phyloP scores from a whole-genome alignment of 169 alveolate species.

The Eimeria acervulina region DNA sequence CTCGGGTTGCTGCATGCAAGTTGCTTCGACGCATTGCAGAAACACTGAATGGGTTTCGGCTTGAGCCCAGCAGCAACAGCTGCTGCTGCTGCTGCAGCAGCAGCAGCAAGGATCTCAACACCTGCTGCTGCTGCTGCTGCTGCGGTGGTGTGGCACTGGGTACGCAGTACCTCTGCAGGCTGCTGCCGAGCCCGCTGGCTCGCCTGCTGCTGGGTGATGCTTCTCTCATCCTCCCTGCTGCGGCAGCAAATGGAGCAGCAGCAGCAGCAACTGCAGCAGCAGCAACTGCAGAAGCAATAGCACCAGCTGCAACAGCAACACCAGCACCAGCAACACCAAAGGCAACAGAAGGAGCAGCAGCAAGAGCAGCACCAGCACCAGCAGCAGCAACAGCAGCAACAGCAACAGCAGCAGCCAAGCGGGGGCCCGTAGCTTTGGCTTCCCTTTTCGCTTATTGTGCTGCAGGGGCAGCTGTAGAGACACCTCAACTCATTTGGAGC shows the following conservation, averaged over 20 bases:
- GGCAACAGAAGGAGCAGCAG: too few species aligned
- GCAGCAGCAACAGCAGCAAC: background rate
- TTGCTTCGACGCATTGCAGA: background rate
- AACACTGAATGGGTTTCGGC: background rate
- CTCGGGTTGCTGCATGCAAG: slow-evolving; percentile 55
- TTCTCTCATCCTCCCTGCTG: background rate
- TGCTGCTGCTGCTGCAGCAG: slow-evolving; percentile 48
- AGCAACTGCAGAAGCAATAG: background rate
- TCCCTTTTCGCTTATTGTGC: slow-evolving; percentile 8
- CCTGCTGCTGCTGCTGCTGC: slow-evolving; percentile 76
- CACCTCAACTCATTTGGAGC: slow-evolving; percentile 57
- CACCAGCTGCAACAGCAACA: background rate
- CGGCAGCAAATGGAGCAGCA: background rate
- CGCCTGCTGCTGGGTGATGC: slow-evolving; percentile 3
- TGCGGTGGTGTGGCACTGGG: slow-evolving; percentile 32
- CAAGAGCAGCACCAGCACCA: background rate
- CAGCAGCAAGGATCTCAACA: background rate
- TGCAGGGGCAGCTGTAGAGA: slow-evolving; percentile 36
- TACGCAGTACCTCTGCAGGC: slow-evolving; percentile 41
- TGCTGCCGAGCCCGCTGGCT: slow-evolving; percentile 34
- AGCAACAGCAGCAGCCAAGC: background rate
- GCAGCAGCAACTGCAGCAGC: background rate
- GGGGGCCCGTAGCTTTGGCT: slow-evolving; percentile 58
- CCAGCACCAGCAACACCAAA: background rate
- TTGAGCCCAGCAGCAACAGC: slow-evolving; percentile 1